phyloP scores from a whole-genome alignment of 441 rosid genomes.

The Gossypium schwendimanii region DNA sequence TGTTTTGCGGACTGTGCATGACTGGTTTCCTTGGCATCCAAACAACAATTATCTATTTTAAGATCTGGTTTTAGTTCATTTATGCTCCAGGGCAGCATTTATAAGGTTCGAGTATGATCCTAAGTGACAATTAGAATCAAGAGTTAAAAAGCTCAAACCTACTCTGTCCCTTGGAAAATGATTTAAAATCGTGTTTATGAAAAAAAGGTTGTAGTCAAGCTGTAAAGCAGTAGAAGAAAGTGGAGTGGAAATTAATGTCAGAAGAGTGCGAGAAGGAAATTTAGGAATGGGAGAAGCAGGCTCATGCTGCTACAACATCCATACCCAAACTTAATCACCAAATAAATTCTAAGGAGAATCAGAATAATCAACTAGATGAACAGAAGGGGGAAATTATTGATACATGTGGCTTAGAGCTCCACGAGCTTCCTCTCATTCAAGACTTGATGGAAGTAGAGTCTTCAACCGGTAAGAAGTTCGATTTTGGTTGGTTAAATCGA shows the following conservation, averaged over 20 bases:
- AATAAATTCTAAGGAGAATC: constrained; percentile 79
- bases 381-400: constrained; percentile 71
- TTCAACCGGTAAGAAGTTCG: constrained; percentile 49
- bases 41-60: not conserved
- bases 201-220: constrained; percentile 63
- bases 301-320: constrained; percentile 70
- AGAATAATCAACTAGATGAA: constrained; percentile 60
- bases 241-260: constrained; percentile 82
- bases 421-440: constrained; percentile 55
- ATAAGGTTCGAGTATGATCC: constrained; percentile 86
- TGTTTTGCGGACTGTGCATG: not conserved
- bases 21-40: not conserved
- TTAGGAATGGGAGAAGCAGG: constrained; percentile 82
- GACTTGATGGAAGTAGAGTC: constrained; percentile 79
- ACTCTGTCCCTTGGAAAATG: constrained; percentile 54
- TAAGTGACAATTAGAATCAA: constrained; percentile 77
- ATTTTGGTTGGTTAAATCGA: constrained; percentile 72
- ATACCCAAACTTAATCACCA: constrained; percentile 72
- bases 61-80: not conserved
- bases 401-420: constrained; percentile 76
- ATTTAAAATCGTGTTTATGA: constrained; percentile 47
- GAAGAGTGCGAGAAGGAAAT: constrained; percentile 90
- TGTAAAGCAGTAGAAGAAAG: constrained; percentile 59
- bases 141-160: constrained; percentile 70
- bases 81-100: not conserved